phyloP scores from a whole-genome alignment of 1,284 basidiomycete genomes.

The Cutaneotrichosporon cutaneum region DNA sequence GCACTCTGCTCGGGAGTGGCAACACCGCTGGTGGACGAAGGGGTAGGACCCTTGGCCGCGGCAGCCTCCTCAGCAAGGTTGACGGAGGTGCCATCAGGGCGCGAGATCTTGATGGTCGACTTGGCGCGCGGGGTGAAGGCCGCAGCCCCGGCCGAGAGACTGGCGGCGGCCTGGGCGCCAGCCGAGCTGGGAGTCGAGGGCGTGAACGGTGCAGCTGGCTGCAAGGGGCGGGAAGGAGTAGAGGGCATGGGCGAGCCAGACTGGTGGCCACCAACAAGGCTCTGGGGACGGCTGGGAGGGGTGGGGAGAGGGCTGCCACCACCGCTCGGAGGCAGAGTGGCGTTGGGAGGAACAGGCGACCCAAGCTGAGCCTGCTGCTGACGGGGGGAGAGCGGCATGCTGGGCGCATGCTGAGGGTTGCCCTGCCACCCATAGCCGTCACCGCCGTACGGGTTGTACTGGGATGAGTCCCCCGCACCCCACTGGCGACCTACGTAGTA shows the following conservation, averaged over 20 bases:
- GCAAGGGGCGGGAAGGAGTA: constrained; percentile 36
- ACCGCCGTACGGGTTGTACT: constrained; percentile 20
- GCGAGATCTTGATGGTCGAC: constrained; percentile 47
- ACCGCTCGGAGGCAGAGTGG: constrained; percentile 33
- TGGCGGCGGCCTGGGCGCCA: constrained; percentile 17
- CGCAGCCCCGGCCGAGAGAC: constrained; percentile 38
- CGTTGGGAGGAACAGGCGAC: constrained; percentile 34
- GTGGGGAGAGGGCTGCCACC: constrained; percentile 41
- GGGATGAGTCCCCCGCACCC: not conserved
- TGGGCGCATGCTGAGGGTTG: constrained; percentile 31
- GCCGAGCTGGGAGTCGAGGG: constrained; percentile 23
- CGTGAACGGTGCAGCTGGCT: constrained; percentile 30
- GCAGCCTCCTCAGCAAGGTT: constrained; percentile 44
- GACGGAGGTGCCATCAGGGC: constrained; percentile 48
- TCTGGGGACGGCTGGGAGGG: constrained; percentile 41
- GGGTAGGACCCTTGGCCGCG: constrained; percentile 32
- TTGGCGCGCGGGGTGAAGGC: constrained; percentile 45
- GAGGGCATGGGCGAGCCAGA: constrained; percentile 37
- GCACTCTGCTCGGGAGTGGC: constrained; percentile 30
- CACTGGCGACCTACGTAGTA: constrained; percentile 39
- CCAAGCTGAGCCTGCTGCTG: constrained; percentile 35
- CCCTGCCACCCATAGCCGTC: constrained; percentile 8
- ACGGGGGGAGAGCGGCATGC: constrained; percentile 42
- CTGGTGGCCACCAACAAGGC: constrained; percentile 32
- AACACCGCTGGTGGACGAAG: constrained; percentile 28